Percentiles rank a stretch among this genome's conserved stretches.
These are phyloP conservation scores for Pestalotiopsis sp. DNA, from an alignment of 2,329 filamentous ascomycete species.

Conservation along the genomic window DNA sequence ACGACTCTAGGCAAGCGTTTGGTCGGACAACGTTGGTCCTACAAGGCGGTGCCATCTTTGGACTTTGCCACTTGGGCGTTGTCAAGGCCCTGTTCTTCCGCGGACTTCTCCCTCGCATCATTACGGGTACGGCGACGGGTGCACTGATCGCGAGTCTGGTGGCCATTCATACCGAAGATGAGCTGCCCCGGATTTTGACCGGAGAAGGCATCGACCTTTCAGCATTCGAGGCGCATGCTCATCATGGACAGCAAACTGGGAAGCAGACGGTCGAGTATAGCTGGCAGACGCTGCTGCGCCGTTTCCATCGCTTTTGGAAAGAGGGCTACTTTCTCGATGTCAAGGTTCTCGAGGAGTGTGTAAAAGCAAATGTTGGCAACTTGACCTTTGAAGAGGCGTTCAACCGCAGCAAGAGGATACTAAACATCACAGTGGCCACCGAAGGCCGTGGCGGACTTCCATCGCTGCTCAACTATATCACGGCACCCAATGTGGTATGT, in stretches of 20 bases:
- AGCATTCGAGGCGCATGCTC: constrained; percentile 63
- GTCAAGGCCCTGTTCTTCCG: constrained; percentile 84
- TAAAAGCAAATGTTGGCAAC: constrained; percentile 83
- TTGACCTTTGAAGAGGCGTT: constrained; percentile 94
- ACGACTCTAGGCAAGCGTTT: constrained; percentile 86
- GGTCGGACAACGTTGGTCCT: constrained; percentile 83
- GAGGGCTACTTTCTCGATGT: constrained; percentile 87
- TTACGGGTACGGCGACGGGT: constrained; percentile 88
- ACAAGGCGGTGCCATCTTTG: constrained; percentile 90
- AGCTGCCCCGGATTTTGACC: constrained; percentile 75
- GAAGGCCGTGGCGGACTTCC: constrained; percentile 76
- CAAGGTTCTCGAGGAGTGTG: constrained; percentile 78
- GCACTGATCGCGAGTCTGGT: constrained; percentile 88
- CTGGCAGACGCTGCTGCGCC: constrained; percentile 65
- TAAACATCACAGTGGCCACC: constrained; percentile 90
- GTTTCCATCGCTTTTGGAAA: constrained; percentile 68
- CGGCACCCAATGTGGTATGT: constrained; percentile 87
- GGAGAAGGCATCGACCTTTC: constrained; percentile 82
- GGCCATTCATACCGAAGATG: constrained; percentile 83
- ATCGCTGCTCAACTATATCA: constrained; percentile 87
- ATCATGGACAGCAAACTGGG: constrained; percentile 32
- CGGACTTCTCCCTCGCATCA: constrained; percentile 83
- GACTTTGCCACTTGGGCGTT: constrained; percentile 86
- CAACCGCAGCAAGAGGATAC: constrained; percentile 77
- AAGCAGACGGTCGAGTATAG: constrained; percentile 42